phyloP scores from a whole-genome alignment of 2,329 filamentous ascomycete species.

The Emericellopsis atlantica region DNA sequence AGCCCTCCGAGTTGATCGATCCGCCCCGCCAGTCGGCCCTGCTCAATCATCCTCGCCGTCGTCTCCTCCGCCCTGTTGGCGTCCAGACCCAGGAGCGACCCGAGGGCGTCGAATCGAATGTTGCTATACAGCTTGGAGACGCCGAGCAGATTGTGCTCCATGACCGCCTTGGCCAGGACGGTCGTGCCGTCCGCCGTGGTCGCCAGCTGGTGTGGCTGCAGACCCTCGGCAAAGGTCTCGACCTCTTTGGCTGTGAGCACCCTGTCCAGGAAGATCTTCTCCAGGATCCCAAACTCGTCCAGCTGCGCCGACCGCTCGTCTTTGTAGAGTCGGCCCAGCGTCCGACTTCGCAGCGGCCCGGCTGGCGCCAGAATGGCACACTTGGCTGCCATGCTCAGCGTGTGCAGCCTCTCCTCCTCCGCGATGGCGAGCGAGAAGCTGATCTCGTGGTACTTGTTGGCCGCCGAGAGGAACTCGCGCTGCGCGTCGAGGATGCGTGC shows the following conservation, averaged over 20 bases:
- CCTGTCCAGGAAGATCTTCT: conserved; percentile 95
- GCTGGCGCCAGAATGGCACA: conserved; percentile 89
- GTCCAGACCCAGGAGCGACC: conserved; percentile 63
- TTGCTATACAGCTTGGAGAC: conserved; percentile 71
- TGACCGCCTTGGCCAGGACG: conserved; percentile 81
- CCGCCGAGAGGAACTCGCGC: conserved; percentile 78
- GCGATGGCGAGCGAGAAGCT: conserved; percentile 68
- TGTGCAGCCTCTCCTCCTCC: conserved; percentile 74
- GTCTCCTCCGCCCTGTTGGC: conserved; percentile 79
- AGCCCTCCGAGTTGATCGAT: conserved; percentile 90
- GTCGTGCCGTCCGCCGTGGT: conserved; percentile 83
- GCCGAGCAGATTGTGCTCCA: conserved; percentile 90
- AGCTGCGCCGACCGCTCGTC: conserved; percentile 71
- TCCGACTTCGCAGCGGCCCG: conserved; percentile 69
- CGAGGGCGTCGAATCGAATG: conserved; percentile 65
- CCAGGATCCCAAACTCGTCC: conserved; percentile 75
- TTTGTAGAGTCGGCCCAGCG: conserved; percentile 78
- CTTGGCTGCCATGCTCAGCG: conserved; percentile 75
- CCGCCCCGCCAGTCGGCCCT: conserved; percentile 71
- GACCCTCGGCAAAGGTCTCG: conserved; percentile 65
- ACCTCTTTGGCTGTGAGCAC: conserved; percentile 75
- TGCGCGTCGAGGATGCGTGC: conserved; percentile 88
- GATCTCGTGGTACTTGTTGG: conserved; percentile 78
- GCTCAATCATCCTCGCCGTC: conserved; percentile 91
- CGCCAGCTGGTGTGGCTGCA: conserved; percentile 82